phyloP scores from a whole-genome alignment of 352 stramenopile genomes.

The Phytophthora cryptogea region DNA sequence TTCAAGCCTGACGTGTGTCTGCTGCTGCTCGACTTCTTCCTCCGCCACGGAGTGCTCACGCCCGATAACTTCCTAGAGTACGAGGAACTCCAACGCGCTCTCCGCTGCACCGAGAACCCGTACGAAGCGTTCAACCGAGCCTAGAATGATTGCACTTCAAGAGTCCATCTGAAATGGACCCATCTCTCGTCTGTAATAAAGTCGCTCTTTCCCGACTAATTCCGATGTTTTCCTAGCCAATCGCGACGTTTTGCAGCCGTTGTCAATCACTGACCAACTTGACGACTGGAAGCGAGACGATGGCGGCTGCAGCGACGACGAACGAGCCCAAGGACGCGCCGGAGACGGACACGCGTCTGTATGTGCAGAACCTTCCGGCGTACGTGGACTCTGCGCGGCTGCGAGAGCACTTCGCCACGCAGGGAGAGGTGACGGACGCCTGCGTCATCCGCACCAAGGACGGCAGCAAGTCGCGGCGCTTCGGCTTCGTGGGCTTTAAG shows the following conservation, averaged over 20 bases:
- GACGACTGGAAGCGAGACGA: conserved; percentile 35
- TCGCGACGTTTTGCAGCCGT: background rate
- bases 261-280: conserved; percentile 7
- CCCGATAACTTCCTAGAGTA: conserved; percentile 58
- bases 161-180: conserved; percentile 14
- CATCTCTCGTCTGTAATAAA: background rate
- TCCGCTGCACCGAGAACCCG: conserved; percentile 31
- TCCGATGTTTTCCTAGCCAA: conserved; percentile 2
- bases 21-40: conserved; percentile 65
- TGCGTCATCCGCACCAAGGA: conserved; percentile 91
- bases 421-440: conserved; percentile 90
- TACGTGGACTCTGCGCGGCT: conserved; percentile 80
- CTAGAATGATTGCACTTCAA: conserved; percentile 1
- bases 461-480: conserved; percentile 80
- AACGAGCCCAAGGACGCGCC: conserved; percentile 11
- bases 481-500: conserved; percentile 88
- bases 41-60: conserved; percentile 70
- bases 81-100: conserved; percentile 41
- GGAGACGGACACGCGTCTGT: conserved; percentile 59
- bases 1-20: conserved; percentile 81
- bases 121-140: conserved; percentile 33
- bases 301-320: conserved; percentile 25
- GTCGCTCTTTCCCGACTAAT: background rate
- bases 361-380: conserved; percentile 80
- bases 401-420: conserved; percentile 71